Evolutionary conservation across 306 rosid species (phyloP).

Genomic region (Dryas alaskensis): DNA sequence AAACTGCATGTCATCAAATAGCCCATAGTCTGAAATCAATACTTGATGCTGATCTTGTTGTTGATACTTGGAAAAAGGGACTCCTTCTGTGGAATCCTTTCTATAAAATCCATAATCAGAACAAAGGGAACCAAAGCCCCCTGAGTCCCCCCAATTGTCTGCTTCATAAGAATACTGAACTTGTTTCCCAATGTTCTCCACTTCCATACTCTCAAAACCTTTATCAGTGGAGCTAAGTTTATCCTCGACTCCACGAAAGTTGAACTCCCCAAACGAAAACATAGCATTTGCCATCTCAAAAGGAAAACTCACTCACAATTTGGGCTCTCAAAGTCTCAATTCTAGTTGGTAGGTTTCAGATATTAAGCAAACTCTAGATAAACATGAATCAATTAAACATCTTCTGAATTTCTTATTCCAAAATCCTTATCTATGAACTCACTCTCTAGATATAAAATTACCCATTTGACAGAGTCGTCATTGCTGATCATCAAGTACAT

Average conservation of each 20-base stretch:
- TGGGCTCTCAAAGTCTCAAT: background rate
- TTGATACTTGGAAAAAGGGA: constrained; percentile 27
- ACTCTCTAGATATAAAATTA: background rate
- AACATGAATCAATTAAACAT: background rate
- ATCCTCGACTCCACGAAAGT: constrained; percentile 26
- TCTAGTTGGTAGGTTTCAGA: background rate
- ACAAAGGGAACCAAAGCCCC: constrained; percentile 26
- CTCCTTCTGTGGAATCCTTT: constrained; percentile 23
- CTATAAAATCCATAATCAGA: constrained; percentile 28
- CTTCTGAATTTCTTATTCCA: background rate
- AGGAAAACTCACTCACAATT: background rate
- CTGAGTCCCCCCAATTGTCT: constrained; percentile 21
- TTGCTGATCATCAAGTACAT: constrained; percentile 8
- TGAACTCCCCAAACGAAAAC: constrained; percentile 29
- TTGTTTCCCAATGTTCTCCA: constrained; percentile 13
- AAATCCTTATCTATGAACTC: background rate
- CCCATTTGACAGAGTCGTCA: constrained; percentile 24
- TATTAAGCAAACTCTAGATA: background rate
- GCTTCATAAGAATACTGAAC: constrained; percentile 15
- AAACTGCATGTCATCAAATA: constrained; percentile 33
- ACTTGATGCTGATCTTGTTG: constrained; percentile 32
- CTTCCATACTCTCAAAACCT: constrained; percentile 22
- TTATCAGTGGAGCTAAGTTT: constrained; percentile 29
- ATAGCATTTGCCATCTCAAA: constrained; percentile 32
- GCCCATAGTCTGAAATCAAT: constrained; percentile 29